Base-by-base conservation (phyloP, 2,329 filamentous ascomycete species). In the Hirsutella minnesotensis region DNA sequence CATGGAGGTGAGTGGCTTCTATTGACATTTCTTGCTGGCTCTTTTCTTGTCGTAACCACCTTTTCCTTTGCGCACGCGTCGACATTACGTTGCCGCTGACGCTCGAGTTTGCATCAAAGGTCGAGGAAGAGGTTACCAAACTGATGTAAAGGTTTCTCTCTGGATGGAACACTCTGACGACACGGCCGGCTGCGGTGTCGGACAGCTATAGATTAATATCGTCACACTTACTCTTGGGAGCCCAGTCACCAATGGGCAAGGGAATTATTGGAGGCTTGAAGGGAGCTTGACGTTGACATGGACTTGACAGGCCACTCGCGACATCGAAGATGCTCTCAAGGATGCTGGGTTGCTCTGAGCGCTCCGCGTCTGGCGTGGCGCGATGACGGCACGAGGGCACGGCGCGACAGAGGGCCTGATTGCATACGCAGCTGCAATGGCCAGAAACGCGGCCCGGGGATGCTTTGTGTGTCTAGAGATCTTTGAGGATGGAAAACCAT, bases 71-170 rank as follows among this genome's bases (percentile, higher is more conserved):
- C 50, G 45, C 48, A 18, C 46, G 45, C 42, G 40, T 49, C 43
- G 41, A 36, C 41, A 35, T 44, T 48, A 42, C 50, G 45, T 51
- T 46, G 46, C 48, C 55, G 54, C 60, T 62, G 53, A 61, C 56
- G 48, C 47, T 50, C 46, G 51, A 50, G 49, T 44, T 46, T 44
- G 44, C 38, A 40, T 43, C 24, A 41, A 78, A 90, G 85, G 83
- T 87, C 67, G 85, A 90, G 72, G 85, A 89, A 70, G 85, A 89
- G 68, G 79, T 89, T 64, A 88, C 84, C 56, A 90, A 86, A 69
- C 86, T 94, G 68, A 88, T 89, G 83, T 89, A 82, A 64, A 62
- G 56, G 20, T 10, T 35, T 35, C 33, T 18, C n/a, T 35, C 33
- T 16, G 9, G 33, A 19, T 35, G 33, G 33, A 35, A 16, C 33